These are phyloP conservation scores for Linnemannia exigua DNA, from an alignment of 192 early-diverging fungal genomes.

Conservation along the genomic window DNA sequence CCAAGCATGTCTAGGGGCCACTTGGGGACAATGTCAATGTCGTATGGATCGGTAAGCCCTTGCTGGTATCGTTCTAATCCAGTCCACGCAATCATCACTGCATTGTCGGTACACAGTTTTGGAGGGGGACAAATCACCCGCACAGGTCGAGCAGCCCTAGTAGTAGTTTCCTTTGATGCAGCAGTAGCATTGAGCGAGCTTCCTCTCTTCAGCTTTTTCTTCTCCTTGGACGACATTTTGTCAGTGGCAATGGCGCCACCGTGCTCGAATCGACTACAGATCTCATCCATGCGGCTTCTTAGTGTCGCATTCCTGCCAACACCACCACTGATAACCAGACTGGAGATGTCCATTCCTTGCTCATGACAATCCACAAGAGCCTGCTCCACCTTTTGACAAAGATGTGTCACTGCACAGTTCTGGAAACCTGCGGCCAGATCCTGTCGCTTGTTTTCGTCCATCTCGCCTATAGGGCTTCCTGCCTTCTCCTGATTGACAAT, in stretches of 20 bases:
- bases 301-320: conserved; percentile 81
- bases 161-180: not conserved
- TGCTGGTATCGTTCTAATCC: conserved; percentile 78
- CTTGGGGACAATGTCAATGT: conserved; percentile 78
- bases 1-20: conserved; percentile 77
- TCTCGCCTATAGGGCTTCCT: conserved; percentile 43
- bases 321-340: conserved; percentile 82
- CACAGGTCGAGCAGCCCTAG: conserved; percentile 44
- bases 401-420: conserved; percentile 66
- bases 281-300: conserved; percentile 55
- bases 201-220: not conserved
- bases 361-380: conserved; percentile 62
- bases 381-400: conserved; percentile 73
- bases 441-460: conserved; percentile 34
- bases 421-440: conserved; percentile 86
- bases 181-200: not conserved
- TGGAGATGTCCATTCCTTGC: conserved; percentile 50
- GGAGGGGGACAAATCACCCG: conserved; percentile 83
- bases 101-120: conserved; percentile 84
- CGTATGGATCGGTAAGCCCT: conserved; percentile 78
- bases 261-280: conserved; percentile 18
- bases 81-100: conserved; percentile 89
- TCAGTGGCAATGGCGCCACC: too few species aligned
- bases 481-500: conserved; percentile 60
- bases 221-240: conserved; percentile 2